phyloP scores from a whole-genome alignment of 2,329 filamentous ascomycete species.

The Plenodomus tracheiphilus region DNA sequence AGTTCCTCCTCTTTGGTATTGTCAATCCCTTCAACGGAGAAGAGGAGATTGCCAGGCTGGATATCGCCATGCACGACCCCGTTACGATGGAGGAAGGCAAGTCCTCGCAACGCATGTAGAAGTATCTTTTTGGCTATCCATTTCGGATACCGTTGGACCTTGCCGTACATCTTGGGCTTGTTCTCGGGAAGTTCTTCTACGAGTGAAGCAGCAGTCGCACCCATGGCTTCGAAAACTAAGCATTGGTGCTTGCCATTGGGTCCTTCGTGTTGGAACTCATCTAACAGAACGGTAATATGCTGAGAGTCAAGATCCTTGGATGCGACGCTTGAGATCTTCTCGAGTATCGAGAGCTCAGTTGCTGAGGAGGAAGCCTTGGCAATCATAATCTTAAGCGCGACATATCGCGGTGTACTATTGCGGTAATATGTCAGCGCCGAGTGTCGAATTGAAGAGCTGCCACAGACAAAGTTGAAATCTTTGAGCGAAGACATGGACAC shows the following conservation, averaged over 20 bases:
- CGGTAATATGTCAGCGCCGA: neutral
- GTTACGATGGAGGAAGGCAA: slow-evolving; percentile 46
- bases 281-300: neutral
- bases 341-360: slow-evolving; percentile 9
- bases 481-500: too few species aligned
- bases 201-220: neutral
- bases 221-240: neutral
- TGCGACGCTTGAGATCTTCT: slow-evolving; percentile 4
- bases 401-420: slow-evolving; percentile 11
- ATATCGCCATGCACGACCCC: slow-evolving; percentile 49
- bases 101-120: slow-evolving; percentile 45
- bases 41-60: slow-evolving; percentile 46
- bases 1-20: slow-evolving; percentile 17
- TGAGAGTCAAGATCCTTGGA: slow-evolving; percentile 2
- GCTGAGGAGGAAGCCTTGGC: slow-evolving; percentile 4
- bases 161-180: slow-evolving; percentile 2
- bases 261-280: neutral
- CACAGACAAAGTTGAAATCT: too few species aligned
- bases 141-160: slow-evolving; percentile 13
- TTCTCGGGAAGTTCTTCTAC: slow-evolving; percentile 14
- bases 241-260: slow-evolving; percentile 1
- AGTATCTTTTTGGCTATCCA: slow-evolving; percentile 35
- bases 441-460: neutral
- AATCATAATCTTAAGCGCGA: slow-evolving; percentile 13
- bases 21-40: slow-evolving; percentile 35